phyloP scores from a whole-genome alignment of 2,329 filamentous ascomycete genomes.

The Claviceps maximensis region DNA sequence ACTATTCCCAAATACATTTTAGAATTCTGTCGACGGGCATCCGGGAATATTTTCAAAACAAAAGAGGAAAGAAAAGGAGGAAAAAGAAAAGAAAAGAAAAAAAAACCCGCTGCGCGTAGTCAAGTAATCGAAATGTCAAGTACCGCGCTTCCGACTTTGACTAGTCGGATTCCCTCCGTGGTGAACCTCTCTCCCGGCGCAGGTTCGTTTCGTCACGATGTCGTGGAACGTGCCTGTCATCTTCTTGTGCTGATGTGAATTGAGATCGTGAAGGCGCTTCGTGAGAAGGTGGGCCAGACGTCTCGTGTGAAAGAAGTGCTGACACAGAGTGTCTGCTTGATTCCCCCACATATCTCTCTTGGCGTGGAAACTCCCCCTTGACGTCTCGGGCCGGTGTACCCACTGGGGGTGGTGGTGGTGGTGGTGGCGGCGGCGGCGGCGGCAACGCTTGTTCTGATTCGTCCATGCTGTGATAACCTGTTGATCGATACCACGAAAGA shows the following conservation, averaged over 20 bases:
- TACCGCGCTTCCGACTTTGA: not conserved
- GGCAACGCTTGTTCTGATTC: slow-evolving; percentile 10
- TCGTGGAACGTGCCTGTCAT: not conserved
- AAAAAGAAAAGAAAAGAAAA: not conserved
- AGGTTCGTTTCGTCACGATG: slow-evolving; percentile 5
- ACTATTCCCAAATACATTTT: not conserved
- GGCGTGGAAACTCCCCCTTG: slow-evolving; percentile 8
- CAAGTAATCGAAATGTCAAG: not conserved
- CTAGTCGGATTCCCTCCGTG: slow-evolving; percentile 3
- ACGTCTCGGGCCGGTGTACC: slow-evolving; percentile 10
- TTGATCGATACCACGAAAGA: slow-evolving; percentile 21
- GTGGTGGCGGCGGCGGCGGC: slow-evolving; percentile 3
- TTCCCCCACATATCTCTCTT: slow-evolving; percentile 17
- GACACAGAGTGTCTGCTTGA: slow-evolving; percentile 21
- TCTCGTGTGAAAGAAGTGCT: slow-evolving; percentile 17
- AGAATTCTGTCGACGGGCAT: not conserved
- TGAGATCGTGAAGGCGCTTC: slow-evolving; percentile 8
- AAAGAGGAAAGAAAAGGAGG: not conserved
- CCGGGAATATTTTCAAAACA: not conserved
- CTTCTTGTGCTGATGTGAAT: slow-evolving; percentile 2
- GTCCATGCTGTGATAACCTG: slow-evolving; percentile 11
- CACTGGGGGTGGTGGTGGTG: too few relatives aligned
- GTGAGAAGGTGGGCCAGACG: slow-evolving; percentile 8
- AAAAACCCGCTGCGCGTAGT: not conserved
- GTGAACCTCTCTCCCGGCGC: slow-evolving; percentile 6